Evolutionary conservation across 2,329 filamentous ascomycete genomes (phyloP).

Genomic region (Aspergillus costaricaensis): DNA sequence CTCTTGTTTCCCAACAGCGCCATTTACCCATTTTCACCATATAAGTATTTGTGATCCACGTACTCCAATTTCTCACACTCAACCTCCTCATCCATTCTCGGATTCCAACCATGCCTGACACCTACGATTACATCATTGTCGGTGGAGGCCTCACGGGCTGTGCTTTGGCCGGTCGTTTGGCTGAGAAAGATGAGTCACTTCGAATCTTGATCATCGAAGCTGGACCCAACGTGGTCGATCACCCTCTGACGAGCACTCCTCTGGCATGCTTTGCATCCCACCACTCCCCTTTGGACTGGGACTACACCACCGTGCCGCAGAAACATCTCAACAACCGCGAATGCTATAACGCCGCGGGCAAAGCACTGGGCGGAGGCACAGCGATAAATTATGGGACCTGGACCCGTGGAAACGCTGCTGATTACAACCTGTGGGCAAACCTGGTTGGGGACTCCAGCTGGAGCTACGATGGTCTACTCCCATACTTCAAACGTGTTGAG

Average conservation of each 20-base stretch:
- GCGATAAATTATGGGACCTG: conserved; percentile 47
- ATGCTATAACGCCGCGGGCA: conserved; percentile 36
- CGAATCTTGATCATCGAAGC: conserved; percentile 36
- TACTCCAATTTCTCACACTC: too few relatives aligned
- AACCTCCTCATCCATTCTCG: too few relatives aligned
- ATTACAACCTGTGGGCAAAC: conserved; percentile 52
- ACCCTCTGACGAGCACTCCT: conserved; percentile 5
- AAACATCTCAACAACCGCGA: conserved; percentile 27
- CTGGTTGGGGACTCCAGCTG: conserved; percentile 47
- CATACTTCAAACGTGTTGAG: conserved; percentile 50
- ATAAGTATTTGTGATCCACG: too few relatives aligned
- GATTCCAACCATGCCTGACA: not conserved
- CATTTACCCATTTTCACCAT: too few relatives aligned
- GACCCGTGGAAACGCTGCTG: conserved; percentile 47
- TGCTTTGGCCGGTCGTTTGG: conserved; percentile 33
- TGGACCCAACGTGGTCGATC: conserved; percentile 26
- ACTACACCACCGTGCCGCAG: conserved; percentile 35
- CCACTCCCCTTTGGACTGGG: conserved; percentile 33
- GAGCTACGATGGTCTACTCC: conserved; percentile 49
- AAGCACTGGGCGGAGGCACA: conserved; percentile 46
- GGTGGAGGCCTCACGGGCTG: conserved; percentile 34
- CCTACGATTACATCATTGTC: conserved; percentile 27
- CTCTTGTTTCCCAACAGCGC: too few relatives aligned
- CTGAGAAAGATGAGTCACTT: conserved; percentile 16
- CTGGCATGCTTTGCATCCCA: conserved; percentile 9